Evolutionary conservation across 805 yeast genomes (phyloP).

Genomic region (Candida dajiaensis): DNA sequence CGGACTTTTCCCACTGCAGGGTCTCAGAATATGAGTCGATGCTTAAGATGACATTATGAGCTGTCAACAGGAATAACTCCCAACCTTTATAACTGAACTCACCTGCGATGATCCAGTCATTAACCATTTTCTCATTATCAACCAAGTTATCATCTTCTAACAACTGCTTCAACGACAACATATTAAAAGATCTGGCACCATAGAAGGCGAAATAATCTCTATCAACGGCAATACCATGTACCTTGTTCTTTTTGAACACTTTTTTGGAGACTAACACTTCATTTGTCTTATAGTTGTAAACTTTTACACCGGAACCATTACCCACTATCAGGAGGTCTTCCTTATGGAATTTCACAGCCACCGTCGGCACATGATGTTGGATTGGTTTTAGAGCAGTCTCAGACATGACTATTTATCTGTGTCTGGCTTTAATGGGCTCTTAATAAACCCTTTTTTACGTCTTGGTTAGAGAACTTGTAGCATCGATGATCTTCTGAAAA

Average conservation of each 20-base stretch:
- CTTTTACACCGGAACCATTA: slow-evolving; percentile 60
- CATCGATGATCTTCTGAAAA: not conserved
- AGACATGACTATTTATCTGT: not conserved
- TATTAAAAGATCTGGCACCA: slow-evolving; percentile 69
- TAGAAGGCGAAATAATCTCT: slow-evolving; percentile 36
- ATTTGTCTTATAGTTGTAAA: slow-evolving; percentile 41
- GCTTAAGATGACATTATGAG: slow-evolving; percentile 66
- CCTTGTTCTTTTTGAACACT: slow-evolving; percentile 66
- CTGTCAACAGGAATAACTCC: slow-evolving; percentile 54
- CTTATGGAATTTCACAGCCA: slow-evolving; percentile 42
- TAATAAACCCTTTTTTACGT: not conserved
- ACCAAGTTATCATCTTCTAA: slow-evolving; percentile 19
- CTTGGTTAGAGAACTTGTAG: not conserved
- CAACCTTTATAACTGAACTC: slow-evolving; percentile 38
- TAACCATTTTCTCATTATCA: slow-evolving; percentile 42
- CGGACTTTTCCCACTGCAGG: slow-evolving; percentile 26
- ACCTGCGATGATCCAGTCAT: slow-evolving; percentile 77
- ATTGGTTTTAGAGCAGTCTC: not conserved
- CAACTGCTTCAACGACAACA: slow-evolving; percentile 31
- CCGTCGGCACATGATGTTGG: slow-evolving; percentile 61
- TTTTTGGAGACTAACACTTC: slow-evolving; percentile 32
- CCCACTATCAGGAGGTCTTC: slow-evolving; percentile 49
- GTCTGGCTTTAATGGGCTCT: not conserved
- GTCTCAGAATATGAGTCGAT: slow-evolving; percentile 25
- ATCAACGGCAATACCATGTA: slow-evolving; percentile 63